Percentiles rank a stretch among this genome's conserved stretches.
These are phyloP conservation scores for Tripterygium wilfordii DNA, from an alignment of 177 flowering plant genomes.

Conservation along the genomic window DNA sequence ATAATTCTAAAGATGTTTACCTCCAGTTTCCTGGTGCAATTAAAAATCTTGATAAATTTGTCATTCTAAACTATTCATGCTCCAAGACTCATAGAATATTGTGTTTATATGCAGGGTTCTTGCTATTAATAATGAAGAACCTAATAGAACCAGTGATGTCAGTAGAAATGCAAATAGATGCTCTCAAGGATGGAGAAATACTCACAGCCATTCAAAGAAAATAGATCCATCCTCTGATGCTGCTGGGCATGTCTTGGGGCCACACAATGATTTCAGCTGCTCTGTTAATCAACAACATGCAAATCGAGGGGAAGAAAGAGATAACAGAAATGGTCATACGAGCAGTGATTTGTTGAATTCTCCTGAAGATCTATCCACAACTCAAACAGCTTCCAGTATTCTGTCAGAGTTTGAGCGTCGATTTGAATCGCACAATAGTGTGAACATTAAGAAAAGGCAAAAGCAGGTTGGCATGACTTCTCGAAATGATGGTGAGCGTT, in stretches of 20 bases:
- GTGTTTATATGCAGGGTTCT: constrained; percentile 27
- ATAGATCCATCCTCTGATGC: constrained; percentile 18
- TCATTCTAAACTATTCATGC: background rate
- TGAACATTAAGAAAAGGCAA: constrained; percentile 32
- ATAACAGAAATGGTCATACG: constrained; percentile 3
- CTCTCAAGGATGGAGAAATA: constrained; percentile 55
- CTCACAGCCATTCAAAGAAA: constrained; percentile 29
- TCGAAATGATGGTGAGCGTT: constrained; percentile 27
- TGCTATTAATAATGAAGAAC: constrained; percentile 15
- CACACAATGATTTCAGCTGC: constrained; percentile 7
- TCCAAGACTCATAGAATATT: constrained; percentile 1
- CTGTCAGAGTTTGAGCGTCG: constrained; percentile 9
- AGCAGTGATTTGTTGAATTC: constrained; percentile 3
- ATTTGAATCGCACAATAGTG: too few relatives aligned
- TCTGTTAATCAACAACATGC: constrained; percentile 7
- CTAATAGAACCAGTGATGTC: constrained; percentile 11
- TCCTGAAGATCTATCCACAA: constrained; percentile 11
- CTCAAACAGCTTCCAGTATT: constrained; percentile 17
- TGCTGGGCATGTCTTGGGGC: constrained; percentile 7
- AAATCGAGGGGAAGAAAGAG: constrained; percentile 10
- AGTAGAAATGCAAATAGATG: constrained; percentile 7
- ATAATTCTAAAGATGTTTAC: too few relatives aligned
- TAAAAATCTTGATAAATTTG: background rate
- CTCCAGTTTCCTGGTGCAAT: too few relatives aligned
- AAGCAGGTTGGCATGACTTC: constrained; percentile 27